These are phyloP conservation scores for Serendipita sp. DNA, from an alignment of 768 basidiomycete genomes.

Conservation along the genomic window DNA sequence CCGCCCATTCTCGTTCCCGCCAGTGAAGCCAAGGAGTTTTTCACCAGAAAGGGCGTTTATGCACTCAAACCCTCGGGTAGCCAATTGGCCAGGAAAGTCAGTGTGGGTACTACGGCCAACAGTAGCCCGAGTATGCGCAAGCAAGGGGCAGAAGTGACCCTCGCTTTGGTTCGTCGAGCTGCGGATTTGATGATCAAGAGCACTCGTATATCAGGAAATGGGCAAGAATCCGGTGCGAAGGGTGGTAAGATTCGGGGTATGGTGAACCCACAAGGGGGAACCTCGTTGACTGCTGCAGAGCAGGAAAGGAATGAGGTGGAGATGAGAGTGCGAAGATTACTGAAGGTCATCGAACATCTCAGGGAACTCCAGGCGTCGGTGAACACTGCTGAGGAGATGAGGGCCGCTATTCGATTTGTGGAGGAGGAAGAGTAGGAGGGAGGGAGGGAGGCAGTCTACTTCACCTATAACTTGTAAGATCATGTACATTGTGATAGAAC, in stretches of 20 bases:
- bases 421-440: background rate
- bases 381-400: background rate
- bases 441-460: background rate
- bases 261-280: too few species aligned
- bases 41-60: background rate
- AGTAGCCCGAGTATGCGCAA: background rate
- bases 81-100: background rate
- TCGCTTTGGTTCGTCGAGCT: background rate
- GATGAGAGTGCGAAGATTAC: background rate
- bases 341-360: background rate
- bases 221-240: background rate
- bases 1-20: background rate
- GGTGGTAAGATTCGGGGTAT: background rate
- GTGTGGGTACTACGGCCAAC: background rate
- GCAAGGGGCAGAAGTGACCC: background rate
- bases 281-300: background rate
- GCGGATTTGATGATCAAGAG: background rate
- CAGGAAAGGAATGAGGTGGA: background rate
- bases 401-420: background rate
- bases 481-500: too few species aligned
- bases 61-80: background rate
- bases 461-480: too few species aligned
- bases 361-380: background rate
- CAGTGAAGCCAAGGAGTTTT: background rate
- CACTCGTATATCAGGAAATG: background rate